These are phyloP conservation scores for Fusarium nygamai DNA, from an alignment of 2,329 filamentous ascomycete genomes.

Conservation along the genomic window DNA sequence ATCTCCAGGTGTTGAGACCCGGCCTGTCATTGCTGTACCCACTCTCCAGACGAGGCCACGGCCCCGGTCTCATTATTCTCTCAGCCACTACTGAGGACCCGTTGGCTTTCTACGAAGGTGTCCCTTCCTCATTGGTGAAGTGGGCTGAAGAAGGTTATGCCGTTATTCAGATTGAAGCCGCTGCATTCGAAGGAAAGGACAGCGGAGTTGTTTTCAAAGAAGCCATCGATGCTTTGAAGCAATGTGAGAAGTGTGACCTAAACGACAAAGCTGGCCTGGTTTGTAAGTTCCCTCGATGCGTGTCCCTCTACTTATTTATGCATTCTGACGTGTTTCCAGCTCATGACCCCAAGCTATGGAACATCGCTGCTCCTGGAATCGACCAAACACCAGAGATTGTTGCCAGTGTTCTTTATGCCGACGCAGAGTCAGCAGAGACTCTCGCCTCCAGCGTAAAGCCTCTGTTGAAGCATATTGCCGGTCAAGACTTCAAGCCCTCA, in stretches of 20 bases:
- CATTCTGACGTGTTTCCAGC: not conserved
- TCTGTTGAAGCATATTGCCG: not conserved
- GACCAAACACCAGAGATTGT: not conserved
- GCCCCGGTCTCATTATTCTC: constrained; percentile 51
- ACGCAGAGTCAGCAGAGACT: not conserved
- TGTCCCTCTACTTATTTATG: too few relatives aligned
- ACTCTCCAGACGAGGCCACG: constrained; percentile 50
- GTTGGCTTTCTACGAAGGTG: constrained; percentile 42
- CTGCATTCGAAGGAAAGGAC: not conserved
- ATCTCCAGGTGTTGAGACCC: constrained; percentile 22
- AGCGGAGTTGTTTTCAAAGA: constrained; percentile 26
- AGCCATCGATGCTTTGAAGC: constrained; percentile 34
- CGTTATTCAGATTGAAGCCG: constrained; percentile 53
- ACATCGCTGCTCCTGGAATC: not conserved
- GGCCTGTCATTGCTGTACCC: constrained; percentile 45
- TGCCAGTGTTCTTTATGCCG: not conserved
- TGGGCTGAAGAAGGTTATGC: constrained; percentile 78
- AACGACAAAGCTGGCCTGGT: not conserved
- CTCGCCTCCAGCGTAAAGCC: not conserved
- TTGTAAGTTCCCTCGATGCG: not conserved
- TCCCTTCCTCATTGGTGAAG: constrained; percentile 68
- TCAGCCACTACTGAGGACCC: constrained; percentile 32
- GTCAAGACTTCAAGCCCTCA: not conserved
- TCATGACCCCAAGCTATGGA: not conserved
- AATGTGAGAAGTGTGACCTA: constrained; percentile 49